A percentile compares a stretch with the other conserved stretches of the same genome.
phyloP scores from a whole-genome alignment of 2,329 filamentous ascomycete genomes.

The Ophiostoma populinum region DNA sequence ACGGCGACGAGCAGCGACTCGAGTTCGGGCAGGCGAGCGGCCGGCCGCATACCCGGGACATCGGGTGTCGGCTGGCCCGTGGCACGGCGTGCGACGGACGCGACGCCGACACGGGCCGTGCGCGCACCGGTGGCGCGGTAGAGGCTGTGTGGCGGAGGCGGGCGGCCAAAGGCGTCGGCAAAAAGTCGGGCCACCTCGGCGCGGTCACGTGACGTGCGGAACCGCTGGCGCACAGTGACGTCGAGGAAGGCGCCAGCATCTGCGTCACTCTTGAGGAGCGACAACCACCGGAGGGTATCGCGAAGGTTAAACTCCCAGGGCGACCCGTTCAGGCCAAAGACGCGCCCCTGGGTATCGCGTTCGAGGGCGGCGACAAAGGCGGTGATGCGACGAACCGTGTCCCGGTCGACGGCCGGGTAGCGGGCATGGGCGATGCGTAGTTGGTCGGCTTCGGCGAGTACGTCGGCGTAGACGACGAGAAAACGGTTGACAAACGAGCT shows the following conservation, averaged over 20 bases:
- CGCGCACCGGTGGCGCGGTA: constrained; percentile 51
- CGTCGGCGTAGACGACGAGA: constrained; percentile 90
- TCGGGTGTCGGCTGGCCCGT: constrained; percentile 30
- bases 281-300: constrained; percentile 77
- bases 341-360: constrained; percentile 38
- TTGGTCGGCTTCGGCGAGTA: constrained; percentile 68
- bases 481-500: constrained; percentile 97
- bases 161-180: constrained; percentile 37
- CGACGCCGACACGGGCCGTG: constrained; percentile 66
- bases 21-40: constrained; percentile 48
- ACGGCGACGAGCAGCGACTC: constrained; percentile 81
- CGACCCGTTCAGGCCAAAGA: constrained; percentile 46
- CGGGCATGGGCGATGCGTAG: constrained; percentile 63
- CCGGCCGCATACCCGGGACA: constrained; percentile 32
- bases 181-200: constrained; percentile 49
- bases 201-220: constrained; percentile 56
- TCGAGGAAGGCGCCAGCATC: too few species aligned
- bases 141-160: constrained; percentile 41
- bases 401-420: constrained; percentile 45
- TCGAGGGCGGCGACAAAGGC: constrained; percentile 70
- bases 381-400: constrained; percentile 51
- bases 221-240: constrained; percentile 72
- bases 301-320: constrained; percentile 95
- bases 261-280: constrained; percentile 43
- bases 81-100: constrained; percentile 44